Evolutionary conservation across 345 rosid species (phyloP), one percentile per base, ranked within the genome.

Genomic region (Cardamine occulta): DNA sequence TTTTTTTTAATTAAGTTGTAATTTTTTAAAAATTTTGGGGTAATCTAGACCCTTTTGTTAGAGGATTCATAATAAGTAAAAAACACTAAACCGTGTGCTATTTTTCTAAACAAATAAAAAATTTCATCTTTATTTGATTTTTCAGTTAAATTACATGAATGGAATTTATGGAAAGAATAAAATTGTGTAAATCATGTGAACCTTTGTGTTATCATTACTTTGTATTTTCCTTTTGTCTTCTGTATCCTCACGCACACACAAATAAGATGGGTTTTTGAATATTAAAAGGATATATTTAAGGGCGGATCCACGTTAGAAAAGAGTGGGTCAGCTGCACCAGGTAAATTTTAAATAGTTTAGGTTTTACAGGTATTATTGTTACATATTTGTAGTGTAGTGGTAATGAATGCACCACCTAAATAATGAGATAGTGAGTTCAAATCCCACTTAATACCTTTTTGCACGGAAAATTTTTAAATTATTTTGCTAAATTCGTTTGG

Each of bases 221-320:
- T 52, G 18, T 51, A 51, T 57, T 49, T 60, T 49, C 19, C 26
- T 44, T 15, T 21, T 40, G n/a, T 39, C 61, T 19, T 39, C 21
- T 75, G 39, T 47, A 52, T 61, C 73, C 42, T 75, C 62, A 68
- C 19, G 37, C 74, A 37, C 57, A 48, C n/a, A 54, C 59, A 56
- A 7, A 42, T 17, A 62, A 63, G 26, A 54, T 62, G 13, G 8
- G 40, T 31, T 40, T 44, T 61, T 52, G 10, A 23, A 15, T 49
- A 39, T 39, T 67, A 19, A 58, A 55, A 62, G 13, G 17, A 63
- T 52, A 42, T 19, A 19, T 17, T n/a, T n/a, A n/a, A n/a, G n/a
- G n/a, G n/a, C n/a, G n/a, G n/a, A n/a, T n/a, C n/a, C n/a, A n/a
- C n/a, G n/a, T n/a, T n/a, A n/a, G n/a, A n/a, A n/a, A n/a, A n/a